Evolutionary conservation across 106 monocot species (phyloP).

Genomic region (Chionographis japonica): DNA sequence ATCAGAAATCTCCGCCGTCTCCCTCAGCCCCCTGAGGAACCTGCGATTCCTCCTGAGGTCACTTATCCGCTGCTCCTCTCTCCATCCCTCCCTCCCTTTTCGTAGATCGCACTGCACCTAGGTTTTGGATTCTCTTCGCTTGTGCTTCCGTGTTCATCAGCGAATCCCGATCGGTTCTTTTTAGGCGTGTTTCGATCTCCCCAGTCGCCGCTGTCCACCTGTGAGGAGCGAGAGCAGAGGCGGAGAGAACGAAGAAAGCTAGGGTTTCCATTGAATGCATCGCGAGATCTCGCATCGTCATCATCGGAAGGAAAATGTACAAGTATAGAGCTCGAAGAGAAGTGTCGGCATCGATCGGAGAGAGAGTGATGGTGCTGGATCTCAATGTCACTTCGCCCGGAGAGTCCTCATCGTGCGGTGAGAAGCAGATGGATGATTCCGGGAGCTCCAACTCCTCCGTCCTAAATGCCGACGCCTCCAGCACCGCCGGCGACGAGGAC

Average conservation of each 20-base stretch:
- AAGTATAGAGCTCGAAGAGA: neutral
- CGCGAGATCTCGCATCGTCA: neutral
- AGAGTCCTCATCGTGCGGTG: neutral
- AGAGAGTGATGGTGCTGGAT: conserved; percentile 30
- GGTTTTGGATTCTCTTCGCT: no score
- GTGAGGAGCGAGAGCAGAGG: no score
- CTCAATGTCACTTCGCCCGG: conserved; percentile 27
- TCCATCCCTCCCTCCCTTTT: no score
- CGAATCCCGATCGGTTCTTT: no score
- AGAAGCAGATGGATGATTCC: conserved; percentile 2
- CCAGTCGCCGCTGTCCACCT: no score
- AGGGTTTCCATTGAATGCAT: no score
- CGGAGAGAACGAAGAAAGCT: no score
- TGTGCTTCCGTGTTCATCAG: no score
- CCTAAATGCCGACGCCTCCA: conserved; percentile 14
- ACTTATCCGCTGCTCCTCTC: neutral
- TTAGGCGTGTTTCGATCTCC: no score
- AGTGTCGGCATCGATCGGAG: neutral
- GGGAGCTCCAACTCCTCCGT: conserved; percentile 18
- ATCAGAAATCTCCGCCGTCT: neutral
- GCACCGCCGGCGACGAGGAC: conserved; percentile 10
- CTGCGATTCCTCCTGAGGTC: neutral
- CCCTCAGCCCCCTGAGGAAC: neutral
- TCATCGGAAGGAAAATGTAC: neutral
- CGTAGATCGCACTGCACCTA: no score